Percentiles rank a stretch among this genome's conserved stretches.
Evolutionary conservation across 139 green algal genomes (phyloP).

Genomic region (Closterium sp.): DNA sequence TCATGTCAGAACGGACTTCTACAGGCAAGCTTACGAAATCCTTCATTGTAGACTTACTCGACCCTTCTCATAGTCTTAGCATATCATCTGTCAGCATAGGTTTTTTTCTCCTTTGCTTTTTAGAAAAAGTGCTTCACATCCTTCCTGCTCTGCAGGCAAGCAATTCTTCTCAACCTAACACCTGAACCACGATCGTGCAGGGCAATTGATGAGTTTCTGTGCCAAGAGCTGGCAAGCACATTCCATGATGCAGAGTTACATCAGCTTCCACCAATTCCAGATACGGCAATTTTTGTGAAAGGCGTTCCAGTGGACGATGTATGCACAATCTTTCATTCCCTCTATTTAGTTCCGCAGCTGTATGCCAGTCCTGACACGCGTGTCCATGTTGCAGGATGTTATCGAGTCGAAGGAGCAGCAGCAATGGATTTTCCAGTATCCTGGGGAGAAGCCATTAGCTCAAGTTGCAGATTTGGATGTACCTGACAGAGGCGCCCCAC

Average conservation of each 20-base stretch:
- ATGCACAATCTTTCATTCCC: constrained; percentile 3
- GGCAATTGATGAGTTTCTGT: constrained; percentile 34
- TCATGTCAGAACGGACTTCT: constrained; percentile 36
- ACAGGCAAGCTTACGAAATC: constrained; percentile 1
- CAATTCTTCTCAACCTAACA: not conserved
- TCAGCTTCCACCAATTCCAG: constrained; percentile 6
- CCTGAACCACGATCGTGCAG: constrained; percentile 20
- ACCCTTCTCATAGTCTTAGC: no score
- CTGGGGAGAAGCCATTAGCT: not conserved
- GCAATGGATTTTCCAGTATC: not conserved
- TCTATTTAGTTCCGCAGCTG: not conserved
- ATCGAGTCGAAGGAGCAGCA: not conserved
- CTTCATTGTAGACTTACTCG: no score
- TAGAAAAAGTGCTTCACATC: no score
- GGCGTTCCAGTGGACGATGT: constrained; percentile 5
- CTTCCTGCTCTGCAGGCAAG: no score
- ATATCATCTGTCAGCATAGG: no score
- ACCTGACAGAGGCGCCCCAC: not conserved
- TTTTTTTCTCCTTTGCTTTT: no score
- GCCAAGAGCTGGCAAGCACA: constrained; percentile 9
- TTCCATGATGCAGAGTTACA: not conserved
- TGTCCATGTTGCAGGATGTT: not conserved
- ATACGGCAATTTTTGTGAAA: constrained; percentile 32
- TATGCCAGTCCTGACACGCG: not conserved
- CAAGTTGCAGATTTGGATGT: not conserved